Evolutionary conservation across 176 grass and related monocot genomes (phyloP), one percentile per base, ranked within the genome.

Genomic region (Calamus simplicifolius): DNA sequence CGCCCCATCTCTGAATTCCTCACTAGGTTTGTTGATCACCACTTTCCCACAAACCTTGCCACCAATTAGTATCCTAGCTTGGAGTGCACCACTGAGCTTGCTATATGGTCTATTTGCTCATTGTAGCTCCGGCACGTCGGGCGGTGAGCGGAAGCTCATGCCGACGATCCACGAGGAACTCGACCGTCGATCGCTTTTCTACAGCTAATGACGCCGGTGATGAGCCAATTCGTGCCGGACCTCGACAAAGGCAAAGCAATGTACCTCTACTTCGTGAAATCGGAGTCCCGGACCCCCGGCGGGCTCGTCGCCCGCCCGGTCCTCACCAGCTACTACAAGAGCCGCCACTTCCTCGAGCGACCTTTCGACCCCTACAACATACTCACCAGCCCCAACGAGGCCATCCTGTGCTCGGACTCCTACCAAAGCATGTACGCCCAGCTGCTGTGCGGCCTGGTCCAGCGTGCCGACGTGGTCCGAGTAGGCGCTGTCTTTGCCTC

Each of bases 361-460:
- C 81, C 92, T 5, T 80, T 74, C 23, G 92, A 97, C 77, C 87
- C 87, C 21, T 97, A 88, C 75, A 97, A 82, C 14, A 57, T 67
- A 0, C 82, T 82, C 66, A 97, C 92, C 66, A 97, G 92, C 83
- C 84, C 92, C 25, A 84, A 90, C 56, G 87, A 91, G 56, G 72
- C 92, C 29, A 80, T 91, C 13, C 72, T 97, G 63, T 97, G 92
- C 83, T 61, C 75, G 27, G 83, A 97, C 75, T 97, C 92, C 19
- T 97, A 91, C 65, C 92, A 97, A 74, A 97, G 92, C 75, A 97
- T 91, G 92, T 97, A 97, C 50, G 62, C 87, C 4, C 92, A 97
- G 73, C 92, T 97, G 25, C 76, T 97, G 5, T 91, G 87, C 60
- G 92, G 92, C 57, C 80, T 97, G 13, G 60, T 97, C n/a, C 80